These are phyloP conservation scores for Psidium friedrichsthalianum DNA, from an alignment of 345 rosid genomes.

Conservation along the genomic window DNA sequence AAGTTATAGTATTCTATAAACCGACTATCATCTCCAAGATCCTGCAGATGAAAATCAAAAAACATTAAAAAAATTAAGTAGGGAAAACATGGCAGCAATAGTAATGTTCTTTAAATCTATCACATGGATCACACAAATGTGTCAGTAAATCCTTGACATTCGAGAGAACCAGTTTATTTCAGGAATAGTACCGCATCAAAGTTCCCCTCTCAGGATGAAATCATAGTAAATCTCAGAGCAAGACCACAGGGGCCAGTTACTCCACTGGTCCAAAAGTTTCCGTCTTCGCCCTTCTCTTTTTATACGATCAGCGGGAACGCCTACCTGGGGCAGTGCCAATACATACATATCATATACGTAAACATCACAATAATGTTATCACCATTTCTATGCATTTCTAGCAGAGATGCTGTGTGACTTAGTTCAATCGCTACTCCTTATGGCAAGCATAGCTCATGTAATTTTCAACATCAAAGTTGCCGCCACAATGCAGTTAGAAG, in stretches of 20 bases:
- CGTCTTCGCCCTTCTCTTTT: constrained; percentile 87
- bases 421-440: background rate
- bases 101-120: background rate
- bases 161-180: background rate
- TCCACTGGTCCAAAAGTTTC: constrained; percentile 95
- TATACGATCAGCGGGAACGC: constrained; percentile 66
- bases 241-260: constrained; percentile 92
- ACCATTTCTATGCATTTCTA: background rate
- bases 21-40: constrained; percentile 89
- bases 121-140: background rate
- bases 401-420: background rate
- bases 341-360: background rate
- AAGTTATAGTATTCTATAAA: constrained; percentile 92
- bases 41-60: constrained; percentile 27
- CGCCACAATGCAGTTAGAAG: background rate
- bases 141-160: background rate
- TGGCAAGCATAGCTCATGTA: background rate
- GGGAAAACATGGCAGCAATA: background rate
- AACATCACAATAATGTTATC: background rate
- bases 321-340: constrained; percentile 32
- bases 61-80: background rate
- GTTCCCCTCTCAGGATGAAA: constrained; percentile 77
- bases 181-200: constrained; percentile 25
- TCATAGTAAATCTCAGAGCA: constrained; percentile 96
- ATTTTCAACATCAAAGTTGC: background rate